Base-by-base conservation (phyloP, 257 asterid genomes). In the Solanum corneliomulleri region DNA sequence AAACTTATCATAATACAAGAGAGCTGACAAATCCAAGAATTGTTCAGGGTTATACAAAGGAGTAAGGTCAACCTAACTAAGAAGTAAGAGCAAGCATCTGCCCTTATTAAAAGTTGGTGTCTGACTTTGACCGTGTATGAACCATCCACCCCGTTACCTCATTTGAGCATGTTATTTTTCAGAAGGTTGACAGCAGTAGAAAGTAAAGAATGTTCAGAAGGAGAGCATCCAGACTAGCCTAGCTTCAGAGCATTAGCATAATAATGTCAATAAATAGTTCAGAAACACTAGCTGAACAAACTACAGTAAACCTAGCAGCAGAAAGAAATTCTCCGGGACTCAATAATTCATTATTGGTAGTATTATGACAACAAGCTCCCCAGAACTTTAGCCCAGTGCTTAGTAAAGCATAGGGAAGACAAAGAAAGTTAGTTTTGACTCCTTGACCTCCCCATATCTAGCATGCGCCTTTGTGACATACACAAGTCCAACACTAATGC, bases 401-500 rank as follows among this genome's bases (percentile, higher is more conserved):
- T 33, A 35, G 69, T 71, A 62, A 44, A 68, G 35, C 42, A 23
- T 47, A 70, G 23, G 41, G 77, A 84, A 41, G 33, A 47, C 60
- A 31, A 68, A 89, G 31, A 20, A 27, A 14, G 20, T 45, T 83
- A 96, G 99, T 98, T 95, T 95, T 23, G 99, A 95, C 89, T 96
- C 99, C 4, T 95, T 92, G 87, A 95, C 90, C 89, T 95, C 99
- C 87, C 99, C 99, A 90, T 90, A 97, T 92, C 98, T 93, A 86
- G 99, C 95, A 86, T 95, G 95, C 94, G 96, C 99, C 91, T 97
- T 96, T 39, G 98, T 93, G 89, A 91, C 99, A 88, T 97, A 89
- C 83, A 90, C 95, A 86, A 96, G 91, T 49, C 90, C 90, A 84
- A 92, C 91, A 86, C 93, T 96, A 88, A 96, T 93, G 90, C 95